phyloP scores from a whole-genome alignment of 192 early-diverging fungal species.

The Gigaspora rosea region DNA sequence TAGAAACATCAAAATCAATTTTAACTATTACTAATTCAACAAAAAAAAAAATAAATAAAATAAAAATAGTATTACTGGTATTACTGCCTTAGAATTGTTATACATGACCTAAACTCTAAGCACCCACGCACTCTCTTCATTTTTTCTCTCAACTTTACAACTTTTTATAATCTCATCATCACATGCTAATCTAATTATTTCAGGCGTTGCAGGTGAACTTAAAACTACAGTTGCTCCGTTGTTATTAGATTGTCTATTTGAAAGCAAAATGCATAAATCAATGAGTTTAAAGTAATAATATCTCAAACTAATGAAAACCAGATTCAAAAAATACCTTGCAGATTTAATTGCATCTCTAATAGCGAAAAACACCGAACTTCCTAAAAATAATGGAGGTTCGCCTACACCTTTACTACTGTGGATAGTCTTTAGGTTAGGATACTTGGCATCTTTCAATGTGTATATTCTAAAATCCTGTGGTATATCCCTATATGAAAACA shows the following conservation, averaged over 20 bases:
- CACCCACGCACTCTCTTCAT: slow-evolving; percentile 45
- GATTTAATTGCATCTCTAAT: slow-evolving; percentile 76
- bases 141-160: slow-evolving; percentile 42
- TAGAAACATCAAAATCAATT: no score
- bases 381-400: slow-evolving; percentile 87
- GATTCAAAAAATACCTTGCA: slow-evolving; percentile 46
- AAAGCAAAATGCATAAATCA: neutral
- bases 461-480: slow-evolving; percentile 78
- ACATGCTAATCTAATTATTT: slow-evolving; percentile 72
- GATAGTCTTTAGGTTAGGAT: slow-evolving; percentile 67
- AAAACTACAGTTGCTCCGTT: slow-evolving; percentile 58
- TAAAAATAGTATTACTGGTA: no score
- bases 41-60: no score
- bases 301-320: neutral
- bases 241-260: slow-evolving; percentile 43
- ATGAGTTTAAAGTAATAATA: neutral
- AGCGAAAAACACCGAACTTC: slow-evolving; percentile 75
- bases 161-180: slow-evolving; percentile 60
- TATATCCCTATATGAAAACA: slow-evolving; percentile 55
- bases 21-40: no score
- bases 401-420: slow-evolving; percentile 84
- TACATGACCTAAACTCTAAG: slow-evolving; percentile 30
- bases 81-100: no score
- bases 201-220: slow-evolving; percentile 77
- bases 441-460: slow-evolving; percentile 57